These are phyloP conservation scores for Gaeumannomyces tritici DNA, from an alignment of 2,329 filamentous ascomycete species.

Conservation along the genomic window DNA sequence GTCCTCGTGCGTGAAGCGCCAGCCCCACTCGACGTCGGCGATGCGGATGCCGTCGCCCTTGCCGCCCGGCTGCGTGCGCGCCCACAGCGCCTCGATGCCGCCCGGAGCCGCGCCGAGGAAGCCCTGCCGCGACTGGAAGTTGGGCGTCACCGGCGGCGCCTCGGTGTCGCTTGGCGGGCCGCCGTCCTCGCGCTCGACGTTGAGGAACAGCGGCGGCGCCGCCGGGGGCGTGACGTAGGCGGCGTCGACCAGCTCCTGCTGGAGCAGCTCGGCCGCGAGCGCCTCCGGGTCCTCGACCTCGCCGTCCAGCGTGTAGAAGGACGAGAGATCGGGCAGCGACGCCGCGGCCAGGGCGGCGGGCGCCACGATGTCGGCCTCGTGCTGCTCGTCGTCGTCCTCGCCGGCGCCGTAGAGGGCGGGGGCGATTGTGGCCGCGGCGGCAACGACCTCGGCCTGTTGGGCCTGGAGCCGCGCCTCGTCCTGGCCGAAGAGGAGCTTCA, in stretches of 20 bases:
- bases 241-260: neutral
- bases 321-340: neutral
- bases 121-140: neutral
- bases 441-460: neutral
- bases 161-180: neutral
- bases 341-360: neutral
- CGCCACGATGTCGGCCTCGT: neutral
- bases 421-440: neutral
- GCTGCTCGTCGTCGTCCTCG: neutral
- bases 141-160: neutral
- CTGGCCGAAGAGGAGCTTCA: neutral
- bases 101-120: neutral
- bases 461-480: neutral
- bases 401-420: neutral
- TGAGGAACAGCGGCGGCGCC: neutral
- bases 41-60: neutral
- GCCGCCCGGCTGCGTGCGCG: neutral
- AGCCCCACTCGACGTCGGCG: neutral
- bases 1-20: conserved; percentile 1
- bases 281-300: neutral
- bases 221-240: neutral
- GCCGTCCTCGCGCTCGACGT: neutral
- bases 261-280: neutral
- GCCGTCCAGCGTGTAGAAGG: neutral
- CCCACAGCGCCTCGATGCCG: neutral